Evolutionary conservation across 1,139 yeast species (phyloP).

Genomic region (Nakaseomyces delphensis): DNA sequence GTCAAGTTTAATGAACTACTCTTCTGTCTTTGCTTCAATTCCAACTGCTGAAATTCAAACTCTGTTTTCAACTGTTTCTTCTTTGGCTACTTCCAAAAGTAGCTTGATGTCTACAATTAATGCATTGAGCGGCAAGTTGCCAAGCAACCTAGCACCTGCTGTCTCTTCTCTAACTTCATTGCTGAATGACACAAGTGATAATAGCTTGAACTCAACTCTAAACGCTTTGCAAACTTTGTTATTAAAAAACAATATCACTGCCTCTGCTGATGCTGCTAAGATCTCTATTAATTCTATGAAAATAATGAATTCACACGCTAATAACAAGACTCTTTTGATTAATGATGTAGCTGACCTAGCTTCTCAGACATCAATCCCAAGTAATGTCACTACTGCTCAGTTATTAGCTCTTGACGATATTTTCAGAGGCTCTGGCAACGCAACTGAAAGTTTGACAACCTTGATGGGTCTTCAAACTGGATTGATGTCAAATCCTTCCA

Average conservation of each 20-base stretch:
- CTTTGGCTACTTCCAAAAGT: not conserved
- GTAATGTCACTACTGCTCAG: conserved; percentile 22
- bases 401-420: conserved; percentile 21
- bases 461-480: conserved; percentile 18
- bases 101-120: conserved; percentile 5
- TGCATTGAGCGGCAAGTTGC: conserved; percentile 4
- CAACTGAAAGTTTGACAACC: conserved; percentile 18
- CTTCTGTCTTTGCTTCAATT: conserved; percentile 15
- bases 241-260: conserved; percentile 2
- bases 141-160: conserved; percentile 2
- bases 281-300: conserved; percentile 18
- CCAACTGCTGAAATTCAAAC: conserved; percentile 13
- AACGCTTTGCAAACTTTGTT: conserved; percentile 5
- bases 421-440: conserved; percentile 20
- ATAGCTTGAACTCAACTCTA: conserved; percentile 7
- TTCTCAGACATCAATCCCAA: conserved; percentile 13
- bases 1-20: conserved; percentile 20
- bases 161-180: conserved; percentile 4
- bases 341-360: conserved; percentile 18
- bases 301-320: conserved; percentile 15
- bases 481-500: conserved; percentile 13
- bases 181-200: conserved; percentile 6
- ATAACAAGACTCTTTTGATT: conserved; percentile 19
- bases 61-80: conserved; percentile 5
- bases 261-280: conserved; percentile 10